These are phyloP conservation scores for Cicer pinnatifidum DNA, from an alignment of 306 rosid species.

Conservation along the genomic window DNA sequence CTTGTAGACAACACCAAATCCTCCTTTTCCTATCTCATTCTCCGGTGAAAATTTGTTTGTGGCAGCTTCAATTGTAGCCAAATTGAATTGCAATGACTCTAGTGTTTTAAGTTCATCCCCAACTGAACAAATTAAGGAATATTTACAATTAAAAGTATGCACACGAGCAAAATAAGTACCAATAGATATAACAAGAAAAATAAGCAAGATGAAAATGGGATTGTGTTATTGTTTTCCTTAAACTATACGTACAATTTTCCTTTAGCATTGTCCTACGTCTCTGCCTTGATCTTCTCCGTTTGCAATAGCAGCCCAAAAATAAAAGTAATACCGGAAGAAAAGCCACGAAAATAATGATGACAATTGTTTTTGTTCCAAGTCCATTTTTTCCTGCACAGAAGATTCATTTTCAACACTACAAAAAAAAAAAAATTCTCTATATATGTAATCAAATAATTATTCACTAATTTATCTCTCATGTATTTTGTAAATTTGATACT, in stretches of 20 bases:
- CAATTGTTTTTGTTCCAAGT: conserved; percentile 2
- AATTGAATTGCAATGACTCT: conserved; percentile 51
- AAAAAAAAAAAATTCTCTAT: too few species aligned
- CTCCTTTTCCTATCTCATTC: conserved; percentile 56
- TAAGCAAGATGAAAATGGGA: not conserved
- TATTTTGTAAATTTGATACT: too few species aligned
- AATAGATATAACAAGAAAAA: not conserved
- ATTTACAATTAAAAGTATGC: not conserved
- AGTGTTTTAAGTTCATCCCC: conserved; percentile 25
- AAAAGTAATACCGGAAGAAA: conserved; percentile 14
- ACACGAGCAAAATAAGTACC: not conserved
- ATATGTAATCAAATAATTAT: not conserved
- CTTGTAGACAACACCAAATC: conserved; percentile 64
- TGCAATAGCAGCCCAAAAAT: conserved; percentile 27
- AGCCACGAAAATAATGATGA: conserved; percentile 38
- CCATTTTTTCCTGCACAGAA: conserved; percentile 38
- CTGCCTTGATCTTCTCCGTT: conserved; percentile 34
- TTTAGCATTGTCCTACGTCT: conserved; percentile 7
- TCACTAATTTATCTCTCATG: too few species aligned
- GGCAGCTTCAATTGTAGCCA: conserved; percentile 54
- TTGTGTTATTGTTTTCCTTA: not conserved
- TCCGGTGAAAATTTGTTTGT: conserved; percentile 52
- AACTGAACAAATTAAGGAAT: conserved; percentile 3
- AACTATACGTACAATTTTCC: conserved; percentile 42
- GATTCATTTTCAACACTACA: too few species aligned